Percentiles rank a stretch among this genome's conserved stretches.
These are phyloP conservation scores for Vitis amurensis DNA, from an alignment of 164 flowering plant species.

Conservation along the genomic window DNA sequence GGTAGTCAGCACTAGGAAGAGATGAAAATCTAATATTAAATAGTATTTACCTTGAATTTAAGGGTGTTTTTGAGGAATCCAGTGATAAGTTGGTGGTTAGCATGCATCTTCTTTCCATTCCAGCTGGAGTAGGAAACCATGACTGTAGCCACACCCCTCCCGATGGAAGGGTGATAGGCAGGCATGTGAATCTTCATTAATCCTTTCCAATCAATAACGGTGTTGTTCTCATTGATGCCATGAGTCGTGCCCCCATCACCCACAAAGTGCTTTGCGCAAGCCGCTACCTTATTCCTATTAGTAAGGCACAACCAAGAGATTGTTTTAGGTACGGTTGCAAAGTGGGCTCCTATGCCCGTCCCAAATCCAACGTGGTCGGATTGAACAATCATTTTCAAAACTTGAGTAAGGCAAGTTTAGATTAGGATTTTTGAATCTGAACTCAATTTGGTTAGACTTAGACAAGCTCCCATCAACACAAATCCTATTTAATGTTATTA, in stretches of 20 bases:
- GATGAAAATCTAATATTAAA: background rate
- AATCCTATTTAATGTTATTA: too few species aligned
- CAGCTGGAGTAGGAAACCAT: conserved; percentile 23
- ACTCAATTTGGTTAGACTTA: too few species aligned
- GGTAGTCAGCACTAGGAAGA: background rate
- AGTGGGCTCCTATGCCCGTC: too few species aligned
- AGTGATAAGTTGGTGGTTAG: conserved; percentile 18
- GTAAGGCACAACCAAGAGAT: too few species aligned
- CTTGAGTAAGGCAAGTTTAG: too few species aligned
- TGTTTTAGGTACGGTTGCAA: too few species aligned
- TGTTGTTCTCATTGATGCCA: conserved; percentile 35
- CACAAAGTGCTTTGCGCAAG: conserved; percentile 35
- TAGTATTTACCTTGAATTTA: background rate
- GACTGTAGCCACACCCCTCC: conserved; percentile 29
- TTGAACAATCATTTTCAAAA: too few species aligned
- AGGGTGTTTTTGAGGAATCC: conserved; percentile 8
- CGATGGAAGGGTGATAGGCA: conserved; percentile 16
- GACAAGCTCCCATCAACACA: too few species aligned
- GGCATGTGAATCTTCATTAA: conserved; percentile 29
- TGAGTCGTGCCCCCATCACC: conserved; percentile 37
- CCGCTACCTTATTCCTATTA: conserved; percentile 26
- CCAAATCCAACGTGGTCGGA: too few species aligned
- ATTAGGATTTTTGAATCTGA: too few species aligned
- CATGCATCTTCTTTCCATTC: conserved; percentile 28
- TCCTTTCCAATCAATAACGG: conserved; percentile 8